These are phyloP conservation scores for Aspergillus haitiensis DNA, from an alignment of 495 filamentous ascomycete species.

Conservation along the genomic window DNA sequence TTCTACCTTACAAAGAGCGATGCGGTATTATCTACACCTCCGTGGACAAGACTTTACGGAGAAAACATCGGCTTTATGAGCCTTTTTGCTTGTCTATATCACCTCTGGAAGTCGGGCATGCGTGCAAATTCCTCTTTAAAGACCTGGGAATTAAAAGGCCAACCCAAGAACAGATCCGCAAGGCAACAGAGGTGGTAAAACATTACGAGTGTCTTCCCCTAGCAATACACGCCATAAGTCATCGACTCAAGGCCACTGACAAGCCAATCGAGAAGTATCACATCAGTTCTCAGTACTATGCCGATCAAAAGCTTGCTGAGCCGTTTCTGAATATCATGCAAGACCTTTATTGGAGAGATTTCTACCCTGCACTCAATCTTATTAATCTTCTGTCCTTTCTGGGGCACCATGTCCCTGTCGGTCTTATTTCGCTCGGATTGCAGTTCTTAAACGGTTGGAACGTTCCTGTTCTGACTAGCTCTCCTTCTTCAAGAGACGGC, in stretches of 20 bases:
- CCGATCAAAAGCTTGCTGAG: slow-evolving; percentile 64
- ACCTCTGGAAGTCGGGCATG: slow-evolving; percentile 57
- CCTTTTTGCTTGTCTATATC: slow-evolving; percentile 68
- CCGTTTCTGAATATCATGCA: slow-evolving; percentile 72
- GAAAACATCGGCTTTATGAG: slow-evolving; percentile 69
- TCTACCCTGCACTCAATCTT: slow-evolving; percentile 65
- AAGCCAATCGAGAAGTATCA: slow-evolving; percentile 69
- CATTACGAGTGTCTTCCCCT: slow-evolving; percentile 71
- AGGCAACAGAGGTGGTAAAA: slow-evolving; percentile 65
- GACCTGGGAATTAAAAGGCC: slow-evolving; percentile 53
- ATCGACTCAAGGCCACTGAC: slow-evolving; percentile 67
- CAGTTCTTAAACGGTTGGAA: slow-evolving; percentile 55
- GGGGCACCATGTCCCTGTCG: slow-evolving; percentile 71
- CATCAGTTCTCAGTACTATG: slow-evolving; percentile 61
- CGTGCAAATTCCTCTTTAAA: slow-evolving; percentile 59
- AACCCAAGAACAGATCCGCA: slow-evolving; percentile 55
- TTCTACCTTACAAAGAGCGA: slow-evolving; percentile 67
- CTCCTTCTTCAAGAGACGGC: slow-evolving; percentile 51
- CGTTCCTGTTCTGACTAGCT: slow-evolving; percentile 48
- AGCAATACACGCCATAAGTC: slow-evolving; percentile 76
- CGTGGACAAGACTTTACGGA: slow-evolving; percentile 63
- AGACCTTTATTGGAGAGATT: slow-evolving; percentile 60
- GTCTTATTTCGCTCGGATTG: slow-evolving; percentile 67
- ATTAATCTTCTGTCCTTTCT: slow-evolving; percentile 76
- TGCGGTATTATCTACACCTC: slow-evolving; percentile 79